Evolutionary conservation across 495 filamentous ascomycete species (phyloP).

Genomic region (Emericellopsis terricola): DNA sequence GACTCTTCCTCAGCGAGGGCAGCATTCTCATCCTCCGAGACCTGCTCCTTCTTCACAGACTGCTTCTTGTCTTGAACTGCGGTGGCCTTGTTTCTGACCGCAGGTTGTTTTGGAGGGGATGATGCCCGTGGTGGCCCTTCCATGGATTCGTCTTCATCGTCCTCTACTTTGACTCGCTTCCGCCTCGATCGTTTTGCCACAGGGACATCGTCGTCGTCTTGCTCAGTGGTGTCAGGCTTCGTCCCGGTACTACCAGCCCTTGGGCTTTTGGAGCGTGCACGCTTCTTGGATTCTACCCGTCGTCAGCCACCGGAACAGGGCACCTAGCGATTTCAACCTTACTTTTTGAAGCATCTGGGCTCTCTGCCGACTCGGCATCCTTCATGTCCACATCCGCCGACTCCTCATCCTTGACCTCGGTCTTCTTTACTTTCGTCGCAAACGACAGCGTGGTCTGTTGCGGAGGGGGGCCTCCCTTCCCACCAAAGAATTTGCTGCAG

Average conservation of each 20-base stretch:
- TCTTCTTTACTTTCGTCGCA: conserved; percentile 28
- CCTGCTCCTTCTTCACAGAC: conserved; percentile 6
- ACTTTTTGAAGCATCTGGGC: conserved; percentile 14
- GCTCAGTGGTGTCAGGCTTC: conserved; percentile 17
- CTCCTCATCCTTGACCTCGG: conserved; percentile 14
- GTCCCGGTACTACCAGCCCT: not conserved
- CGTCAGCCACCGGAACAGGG: too few species aligned
- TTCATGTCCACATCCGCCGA: conserved; percentile 10
- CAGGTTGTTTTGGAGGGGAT: too few species aligned
- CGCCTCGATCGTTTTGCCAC: conserved; percentile 30
- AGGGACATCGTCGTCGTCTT: conserved; percentile 32
- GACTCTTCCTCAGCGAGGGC: not conserved
- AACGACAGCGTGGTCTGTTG: conserved; percentile 65
- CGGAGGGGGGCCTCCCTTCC: conserved; percentile 31
- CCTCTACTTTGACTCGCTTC: conserved; percentile 18
- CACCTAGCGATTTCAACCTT: too few species aligned
- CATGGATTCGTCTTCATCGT: conserved; percentile 24
- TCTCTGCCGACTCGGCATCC: conserved; percentile 11
- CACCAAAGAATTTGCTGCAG: conserved; percentile 50
- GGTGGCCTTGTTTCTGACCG: conserved; percentile 8
- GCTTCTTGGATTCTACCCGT: conserved; percentile 22
- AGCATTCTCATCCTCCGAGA: conserved; percentile 10
- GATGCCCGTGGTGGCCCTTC: too few species aligned
- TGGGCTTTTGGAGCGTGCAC: conserved; percentile 12
- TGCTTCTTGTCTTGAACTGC: conserved; percentile 7